Evolutionary conservation across 108 stramenopile species (phyloP), one percentile per base, ranked within the genome.

Genomic region (Pseudonitzschia delicatissima): DNA sequence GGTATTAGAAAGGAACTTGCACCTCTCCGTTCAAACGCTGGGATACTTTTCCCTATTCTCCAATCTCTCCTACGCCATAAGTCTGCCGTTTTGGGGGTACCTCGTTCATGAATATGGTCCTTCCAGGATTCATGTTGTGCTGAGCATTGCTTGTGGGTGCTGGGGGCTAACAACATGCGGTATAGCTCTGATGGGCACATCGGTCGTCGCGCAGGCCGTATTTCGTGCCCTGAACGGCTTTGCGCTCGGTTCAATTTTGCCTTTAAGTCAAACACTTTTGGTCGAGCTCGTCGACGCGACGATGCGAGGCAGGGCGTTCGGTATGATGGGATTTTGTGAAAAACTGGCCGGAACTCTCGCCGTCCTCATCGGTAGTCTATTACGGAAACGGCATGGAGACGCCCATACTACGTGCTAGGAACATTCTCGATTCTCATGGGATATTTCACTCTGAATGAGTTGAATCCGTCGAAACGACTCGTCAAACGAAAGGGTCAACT

Each of bases 131-230:
- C 77, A 76, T 50, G 21, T 50, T 6, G 20, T 82, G 13, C 58
- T 82, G 20, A 50, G 57, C 4, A 18, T 36, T 7, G 75, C 82
- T 9, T 82, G 82, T 55, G 36, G 45, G 27, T 28, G 61, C 26
- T 82, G 82, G 82, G 82, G 82, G 5, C n/a, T 74, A n/a, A 64
- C 82, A 26, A 83, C 78, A 8, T 31, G 78, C 12, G 52, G 59
- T 8, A 82, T 82, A 63, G 77, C 81, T 1, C 21, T 66, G 15
- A 42, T 42, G 27, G 65, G 60, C 15, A 62, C 58, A 17, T 61
- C 67, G 28, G 50, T 69, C 4, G 39, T 74, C 25, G 2, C 57
- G 0, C 82, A 83, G 34, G 76, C 70, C 13, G 51, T 77, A 26
- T 64, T 79, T 28, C 61, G 82, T 29, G 31, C 57, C 12, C 23